Evolutionary conservation across 2,329 filamentous ascomycete genomes (phyloP), one percentile per base, ranked within the genome.

Genomic region (Monilinia laxa): DNA sequence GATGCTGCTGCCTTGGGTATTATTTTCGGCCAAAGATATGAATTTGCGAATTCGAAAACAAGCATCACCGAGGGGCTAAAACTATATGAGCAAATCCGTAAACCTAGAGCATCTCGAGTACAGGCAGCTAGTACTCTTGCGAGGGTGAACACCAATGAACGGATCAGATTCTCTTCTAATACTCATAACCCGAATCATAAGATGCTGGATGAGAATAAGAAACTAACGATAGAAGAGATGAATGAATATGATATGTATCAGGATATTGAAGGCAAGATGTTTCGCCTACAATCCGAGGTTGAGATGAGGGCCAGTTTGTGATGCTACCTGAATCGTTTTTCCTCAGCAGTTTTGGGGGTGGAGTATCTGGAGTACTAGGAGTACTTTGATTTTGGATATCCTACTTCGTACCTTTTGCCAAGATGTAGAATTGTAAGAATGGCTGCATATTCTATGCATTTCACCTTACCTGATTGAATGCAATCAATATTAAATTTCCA

Each of bases 161-260:
- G 69, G 25, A 71, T 71, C 81, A 86, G 86, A 38, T 68, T 67
- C 31, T 67, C 65, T 25, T 63, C 58, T 18, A 67, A 67, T 45
- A 51, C 59, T 18, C 40, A 49, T 14, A 67, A 87, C 12, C 75
- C 80, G 0, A 82, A 80, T 0, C 89, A 89, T 76, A 85, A 84
- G 71, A 87, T 89, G 0, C 56, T 85, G 68, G 83, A 88, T 56
- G 81, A 85, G 70, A 82, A 79, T 69, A 81, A 84, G 57, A 86
- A 87, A 68, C 72, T 90, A 25, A 90, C 87, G 0, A 88, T 90
- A 55, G 85, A 88, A 69, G 87, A 90, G 74, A 89, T 90, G 85
- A 89, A 89, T 67, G 79, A 82, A 14, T 86, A 87, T 68, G 83
- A 87, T 70, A 86, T 87, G 84, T 81, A 85, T 72, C 79, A 79